Evolutionary conservation across 2,329 filamentous ascomycete genomes (phyloP).

Genomic region (Fusarium sp.): DNA sequence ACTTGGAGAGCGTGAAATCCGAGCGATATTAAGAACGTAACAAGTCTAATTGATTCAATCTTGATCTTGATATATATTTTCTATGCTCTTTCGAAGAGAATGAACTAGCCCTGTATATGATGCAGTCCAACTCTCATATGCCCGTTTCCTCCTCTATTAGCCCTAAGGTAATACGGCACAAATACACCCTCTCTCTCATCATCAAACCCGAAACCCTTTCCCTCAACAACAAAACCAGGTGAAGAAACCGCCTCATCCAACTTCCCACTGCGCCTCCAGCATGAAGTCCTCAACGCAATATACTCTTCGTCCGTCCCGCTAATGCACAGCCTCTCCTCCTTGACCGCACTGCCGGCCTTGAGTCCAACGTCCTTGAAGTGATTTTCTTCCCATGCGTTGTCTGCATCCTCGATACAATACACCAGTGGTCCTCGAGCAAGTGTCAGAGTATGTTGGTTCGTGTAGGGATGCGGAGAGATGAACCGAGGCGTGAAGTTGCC

Average conservation of each 20-base stretch:
- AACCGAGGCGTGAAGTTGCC: constrained; percentile 59
- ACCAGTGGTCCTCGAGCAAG: constrained; percentile 67
- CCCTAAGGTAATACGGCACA: constrained; percentile 26
- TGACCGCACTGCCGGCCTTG: not conserved
- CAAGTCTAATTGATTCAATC: not conserved
- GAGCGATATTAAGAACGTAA: rapidly evolving
- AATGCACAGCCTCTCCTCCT: not conserved
- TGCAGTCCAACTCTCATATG: constrained; percentile 31
- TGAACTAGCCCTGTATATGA: not conserved
- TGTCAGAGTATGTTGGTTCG: constrained; percentile 63
- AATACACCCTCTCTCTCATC: not conserved
- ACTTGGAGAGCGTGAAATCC: rapidly evolving
- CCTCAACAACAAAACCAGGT: not conserved
- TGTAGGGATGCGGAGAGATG: constrained; percentile 64
- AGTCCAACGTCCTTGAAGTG: constrained; percentile 28
- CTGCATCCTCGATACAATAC: constrained; percentile 67
- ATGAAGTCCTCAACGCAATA: constrained; percentile 13
- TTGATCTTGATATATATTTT: rapidly evolving
- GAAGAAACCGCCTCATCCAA: rapidly evolving
- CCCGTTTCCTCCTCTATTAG: constrained; percentile 17
- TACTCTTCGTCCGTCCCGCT: constrained; percentile 18
- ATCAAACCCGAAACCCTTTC: rapidly evolving
- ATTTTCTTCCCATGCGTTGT: constrained; percentile 23
- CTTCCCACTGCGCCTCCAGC: not conserved
- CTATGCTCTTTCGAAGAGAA: rapidly evolving